Base-by-base conservation (phyloP, 805 yeast genomes). In the Zygosaccharomyces siamensis region DNA sequence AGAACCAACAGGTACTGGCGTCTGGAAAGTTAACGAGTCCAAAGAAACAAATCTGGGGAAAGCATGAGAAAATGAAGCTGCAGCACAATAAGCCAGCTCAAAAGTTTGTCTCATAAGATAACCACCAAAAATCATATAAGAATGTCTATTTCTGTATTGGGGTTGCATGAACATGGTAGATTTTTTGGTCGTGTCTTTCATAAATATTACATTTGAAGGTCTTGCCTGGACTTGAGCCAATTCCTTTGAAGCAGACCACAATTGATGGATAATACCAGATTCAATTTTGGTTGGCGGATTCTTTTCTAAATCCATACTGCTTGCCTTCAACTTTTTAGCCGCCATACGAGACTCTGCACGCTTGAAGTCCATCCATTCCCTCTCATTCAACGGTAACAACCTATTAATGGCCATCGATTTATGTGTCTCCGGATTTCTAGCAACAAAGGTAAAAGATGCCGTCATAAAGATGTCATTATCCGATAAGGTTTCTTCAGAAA, bases 1-100 rank as follows among this genome's bases (percentile, higher is more conserved):
- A 1, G 90, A 82, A 1, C 98, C 97, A 14, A 90, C 97, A 1
- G 97, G 97, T 6, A 90, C 98, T 2, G 98, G 98, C 16, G 90
- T 86, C 61, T 86, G 83, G 75, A 90, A 90, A 21, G 95, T 86
- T 38, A 96, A 89, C 20, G 93, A 84, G 65, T 90, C 97, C 56
- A 90, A 75, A 2, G 96, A 85, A 8, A 89, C 86, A 58, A 90
- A 90, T 63, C 97, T 76, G 38, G 98, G 97, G 51, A 84, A 81
- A 12, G 92, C 82, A 55, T 81, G 82, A 2, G 96, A 74, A 61
- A 90, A 89, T 1, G 95, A 86, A 5, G 96, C 96, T 6, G 96
- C 89, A 14, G 92, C 81, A 69, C 96, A 89, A 64, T 89, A 90
- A 1, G 96, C 97, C 60, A 90, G 78, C 66, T 90, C 98, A 65